Percentiles rank a stretch among this genome's conserved stretches.
phyloP scores from a whole-genome alignment of 257 asterid genomes.

The Scutellaria baicalensis region DNA sequence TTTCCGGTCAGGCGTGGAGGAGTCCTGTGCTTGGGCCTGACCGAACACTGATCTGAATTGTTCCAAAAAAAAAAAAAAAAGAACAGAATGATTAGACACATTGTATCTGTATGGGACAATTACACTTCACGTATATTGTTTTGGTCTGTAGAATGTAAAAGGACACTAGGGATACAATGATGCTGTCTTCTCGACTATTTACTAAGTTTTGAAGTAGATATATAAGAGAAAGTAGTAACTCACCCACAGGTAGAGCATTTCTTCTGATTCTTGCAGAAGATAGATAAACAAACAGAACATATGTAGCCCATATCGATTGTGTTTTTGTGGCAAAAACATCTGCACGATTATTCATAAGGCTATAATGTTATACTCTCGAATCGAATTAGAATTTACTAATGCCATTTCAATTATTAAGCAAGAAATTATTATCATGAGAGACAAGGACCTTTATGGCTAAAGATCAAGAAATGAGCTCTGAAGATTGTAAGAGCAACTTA shows the following conservation, averaged over 20 bases:
- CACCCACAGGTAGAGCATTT: conserved; percentile 94
- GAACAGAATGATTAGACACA: not conserved
- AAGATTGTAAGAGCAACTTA: conserved; percentile 37
- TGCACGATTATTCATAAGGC: conserved; percentile 17
- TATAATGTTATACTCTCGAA: not conserved
- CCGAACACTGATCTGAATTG: conserved; percentile 60
- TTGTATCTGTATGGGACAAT: not conserved
- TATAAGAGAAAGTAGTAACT: conserved; percentile 20
- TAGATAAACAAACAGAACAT: conserved; percentile 89
- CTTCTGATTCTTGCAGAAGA: conserved; percentile 88
- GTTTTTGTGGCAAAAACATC: conserved; percentile 94
- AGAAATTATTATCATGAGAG: not conserved
- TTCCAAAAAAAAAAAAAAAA: not conserved
- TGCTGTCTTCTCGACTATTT: not conserved
- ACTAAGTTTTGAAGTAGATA: not conserved
- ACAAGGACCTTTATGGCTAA: not conserved
- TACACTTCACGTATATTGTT: not conserved
- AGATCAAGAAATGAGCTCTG: no score
- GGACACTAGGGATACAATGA: not conserved
- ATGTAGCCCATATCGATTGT: conserved; percentile 92
- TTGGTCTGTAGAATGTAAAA: not conserved
- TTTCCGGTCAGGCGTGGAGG: conserved; percentile 37
- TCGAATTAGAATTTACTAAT: not conserved
- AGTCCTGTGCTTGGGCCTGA: conserved; percentile 44
- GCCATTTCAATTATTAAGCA: not conserved